Base-by-base conservation (phyloP, 352 stramenopile species). In the Pythium brachiatum region DNA sequence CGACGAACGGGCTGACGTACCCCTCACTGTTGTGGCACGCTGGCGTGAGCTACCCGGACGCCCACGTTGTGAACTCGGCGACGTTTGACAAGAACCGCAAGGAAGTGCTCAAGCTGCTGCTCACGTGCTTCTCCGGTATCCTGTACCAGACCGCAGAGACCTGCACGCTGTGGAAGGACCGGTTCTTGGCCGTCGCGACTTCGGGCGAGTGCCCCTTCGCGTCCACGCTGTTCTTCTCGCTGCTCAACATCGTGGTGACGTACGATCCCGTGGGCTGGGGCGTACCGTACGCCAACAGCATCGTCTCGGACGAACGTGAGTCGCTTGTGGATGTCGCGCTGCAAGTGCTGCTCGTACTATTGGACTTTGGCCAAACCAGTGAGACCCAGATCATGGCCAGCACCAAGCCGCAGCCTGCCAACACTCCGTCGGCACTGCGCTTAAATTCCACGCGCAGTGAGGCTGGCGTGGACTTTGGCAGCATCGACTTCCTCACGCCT, bases 51-150 rank as follows among this genome's bases (percentile, higher is more conserved):
- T 95, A 93, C 52, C 86, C 86, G 2, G 86, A 95, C 55, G 81
- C 83, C 0, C 89, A 79, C 44, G 74, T 92, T 9, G 71, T 80
- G 9, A 83, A 89, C 50, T 81, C 86, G 50, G 76, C 73, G 18
- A 75, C 69, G 29, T 94, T 90, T 53, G 95, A 99, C 69, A 95
- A 94, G 71, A 98, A 99, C 79, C 89, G 97, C 43, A 91, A 96
- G 63, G 97, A 99, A 80, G 90, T 99, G 16, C 72, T 99, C 23
- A 92, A 96, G 55, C 73, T 99, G 4, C 70, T 99, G 26, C 72
- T 99, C 2, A 96, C 95, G 23, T 88, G 81, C 48, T 98, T 97
- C 61, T 98, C 90, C n/a, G 92, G 97, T 72, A 97, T 97, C 57
- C 77, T 99, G 59, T 99, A 98, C 76, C 88, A 95, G 55, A 94